A percentile compares a stretch with the other conserved stretches of the same genome.
These are phyloP conservation scores for Tubosaeta sp. DNA, from an alignment of 768 basidiomycete species.

Conservation along the genomic window DNA sequence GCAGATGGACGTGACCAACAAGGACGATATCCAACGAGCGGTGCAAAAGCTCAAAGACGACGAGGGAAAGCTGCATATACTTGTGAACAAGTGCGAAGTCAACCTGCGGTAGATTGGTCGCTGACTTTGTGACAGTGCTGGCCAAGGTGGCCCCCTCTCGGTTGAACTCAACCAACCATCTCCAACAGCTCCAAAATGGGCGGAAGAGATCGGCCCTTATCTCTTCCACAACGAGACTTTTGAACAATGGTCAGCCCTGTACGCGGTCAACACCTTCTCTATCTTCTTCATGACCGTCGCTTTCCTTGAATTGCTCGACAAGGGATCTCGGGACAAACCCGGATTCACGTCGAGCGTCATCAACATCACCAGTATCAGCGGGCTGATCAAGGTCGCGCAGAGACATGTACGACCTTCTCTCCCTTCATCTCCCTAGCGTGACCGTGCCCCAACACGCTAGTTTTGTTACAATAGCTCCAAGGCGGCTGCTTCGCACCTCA, in stretches of 20 bases:
- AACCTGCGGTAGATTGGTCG: too few relatives aligned
- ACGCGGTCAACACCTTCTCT: conserved; percentile 68
- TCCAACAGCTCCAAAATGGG: conserved; percentile 56
- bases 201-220: conserved; percentile 62
- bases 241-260: conserved; percentile 60
- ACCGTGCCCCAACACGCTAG: conserved; percentile 33
- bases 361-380: conserved; percentile 78
- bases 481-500: conserved; percentile 73
- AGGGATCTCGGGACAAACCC: conserved; percentile 57
- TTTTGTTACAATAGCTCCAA: conserved; percentile 82
- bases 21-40: conserved; percentile 56
- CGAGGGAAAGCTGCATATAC: conserved; percentile 71
- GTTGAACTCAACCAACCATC: conserved; percentile 52
- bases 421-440: neutral
- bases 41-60: conserved; percentile 35
- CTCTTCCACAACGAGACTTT: conserved; percentile 66
- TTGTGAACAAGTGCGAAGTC: conserved; percentile 81
- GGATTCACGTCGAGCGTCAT: conserved; percentile 64
- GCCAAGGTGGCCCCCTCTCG: conserved; percentile 64
- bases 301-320: conserved; percentile 70
- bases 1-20: conserved; percentile 68
- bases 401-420: conserved; percentile 56
- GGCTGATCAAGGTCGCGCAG: conserved; percentile 64
- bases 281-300: conserved; percentile 74
- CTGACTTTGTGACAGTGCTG: conserved; percentile 48